These are phyloP conservation scores for Lichtheimia hyalospora DNA, from an alignment of 371 early-diverging fungal species.

Conservation along the genomic window DNA sequence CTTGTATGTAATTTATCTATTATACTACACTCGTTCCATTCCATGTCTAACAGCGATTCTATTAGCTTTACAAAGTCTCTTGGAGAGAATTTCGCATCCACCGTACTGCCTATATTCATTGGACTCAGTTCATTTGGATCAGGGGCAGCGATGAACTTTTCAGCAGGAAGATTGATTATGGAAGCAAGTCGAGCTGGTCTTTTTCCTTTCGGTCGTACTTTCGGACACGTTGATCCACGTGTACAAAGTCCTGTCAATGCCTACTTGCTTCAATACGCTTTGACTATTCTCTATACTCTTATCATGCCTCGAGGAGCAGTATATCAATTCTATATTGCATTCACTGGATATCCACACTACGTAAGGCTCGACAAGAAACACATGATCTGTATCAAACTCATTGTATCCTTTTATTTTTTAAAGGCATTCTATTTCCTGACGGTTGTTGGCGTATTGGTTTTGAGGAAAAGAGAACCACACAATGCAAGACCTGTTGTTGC, in stretches of 20 bases:
- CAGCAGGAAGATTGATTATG: conserved; percentile 36
- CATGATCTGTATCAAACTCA: neutral
- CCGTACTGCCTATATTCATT: conserved; percentile 34
- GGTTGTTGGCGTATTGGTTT: conserved; percentile 28
- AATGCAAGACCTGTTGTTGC: conserved; percentile 35
- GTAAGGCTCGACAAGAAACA: conserved; percentile 15
- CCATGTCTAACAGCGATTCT: too few relatives aligned
- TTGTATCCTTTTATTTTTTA: conserved; percentile 1
- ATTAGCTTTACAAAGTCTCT: conserved; percentile 35
- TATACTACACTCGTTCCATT: too few relatives aligned
- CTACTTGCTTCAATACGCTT: conserved; percentile 31
- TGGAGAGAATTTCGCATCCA: conserved; percentile 39
- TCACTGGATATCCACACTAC: conserved; percentile 40
- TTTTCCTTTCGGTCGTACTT: conserved; percentile 37
- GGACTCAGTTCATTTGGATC: conserved; percentile 38
- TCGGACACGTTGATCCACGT: conserved; percentile 34
- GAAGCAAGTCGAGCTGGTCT: conserved; percentile 40
- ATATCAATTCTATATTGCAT: conserved; percentile 41
- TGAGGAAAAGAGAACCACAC: conserved; percentile 36
- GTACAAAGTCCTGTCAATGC: conserved; percentile 40
- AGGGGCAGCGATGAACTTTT: conserved; percentile 33
- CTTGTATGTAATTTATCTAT: conserved; percentile 25
- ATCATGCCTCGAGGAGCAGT: conserved; percentile 42
- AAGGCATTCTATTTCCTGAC: conserved; percentile 41
- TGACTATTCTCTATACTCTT: conserved; percentile 36